Base-by-base conservation (phyloP, 306 rosid species). In the Quercus aquifolioides region DNA sequence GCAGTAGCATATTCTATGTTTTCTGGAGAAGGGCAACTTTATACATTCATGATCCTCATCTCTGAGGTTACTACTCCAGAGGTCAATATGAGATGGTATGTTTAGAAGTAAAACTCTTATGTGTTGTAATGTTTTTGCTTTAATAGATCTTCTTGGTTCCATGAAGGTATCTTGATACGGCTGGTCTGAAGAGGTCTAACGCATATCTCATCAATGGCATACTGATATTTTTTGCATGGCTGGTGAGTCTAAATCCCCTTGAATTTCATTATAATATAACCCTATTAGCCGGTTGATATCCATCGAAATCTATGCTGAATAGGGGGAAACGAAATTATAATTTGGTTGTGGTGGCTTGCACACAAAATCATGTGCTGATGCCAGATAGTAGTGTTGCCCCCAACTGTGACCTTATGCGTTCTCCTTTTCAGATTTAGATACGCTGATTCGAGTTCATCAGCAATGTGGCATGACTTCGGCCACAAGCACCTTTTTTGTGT, bases 1-100 rank as follows among this genome's bases (percentile, higher is more conserved):
- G 91, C 99, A 56, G 82, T 93, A 74, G 89, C 94, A 55, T 95
- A 90, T 84, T 85, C 99, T 31, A 91, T 95, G 97, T 82, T 91
- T 89, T 88, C 91, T 35, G 93, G 99, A 63, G 96, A 95, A 86
- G 99, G 93, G 77, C 99, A 93, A 81, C 88, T 95, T 13, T 95
- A 95, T 82, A 89, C 92, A 17, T 95, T 83, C 86, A 91, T 95
- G 99, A 92, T 95, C 80, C 93, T 95, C 72, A 92, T 95, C 72
- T 95, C 99, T 2, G 99, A 95, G 88, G 89, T 94, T 76, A 93
- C 99, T 51, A 95, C 99, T 65, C 98, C 99, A 5, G 99, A 97
- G 69, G 87, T 93, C 84, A 95, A 95, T 81, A 91, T 95, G 92
- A 91, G 99, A 95, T 95, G 98, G 99, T 95, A 90, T 75, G 85